Evolutionary conservation across 768 basidiomycete genomes (phyloP).

Genomic region (Auriscalpium orientale): DNA sequence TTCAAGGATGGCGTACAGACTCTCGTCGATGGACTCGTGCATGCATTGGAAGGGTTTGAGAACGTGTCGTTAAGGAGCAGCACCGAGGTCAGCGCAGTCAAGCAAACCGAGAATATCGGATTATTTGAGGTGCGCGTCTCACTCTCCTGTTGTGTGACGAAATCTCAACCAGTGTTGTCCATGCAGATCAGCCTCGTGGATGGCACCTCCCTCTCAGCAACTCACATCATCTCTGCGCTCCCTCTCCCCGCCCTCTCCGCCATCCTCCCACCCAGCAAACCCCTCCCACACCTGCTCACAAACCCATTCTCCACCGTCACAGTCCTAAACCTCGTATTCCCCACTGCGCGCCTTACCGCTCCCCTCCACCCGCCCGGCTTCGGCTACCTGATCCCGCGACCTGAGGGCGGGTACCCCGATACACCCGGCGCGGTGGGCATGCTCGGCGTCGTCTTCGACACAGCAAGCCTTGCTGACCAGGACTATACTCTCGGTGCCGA

Average conservation of each 20-base stretch:
- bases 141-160: too few relatives aligned
- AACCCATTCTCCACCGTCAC: conserved; percentile 75
- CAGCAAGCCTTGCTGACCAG: conserved; percentile 60
- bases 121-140: conserved; percentile 37
- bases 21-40: conserved; percentile 50
- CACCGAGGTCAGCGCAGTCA: conserved; percentile 31
- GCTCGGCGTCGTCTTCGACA: conserved; percentile 89
- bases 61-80: conserved; percentile 55
- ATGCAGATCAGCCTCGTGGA: conserved; percentile 28
- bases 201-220: conserved; percentile 31
- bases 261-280: conserved; percentile 31
- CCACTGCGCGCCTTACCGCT: conserved; percentile 29
- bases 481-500: conserved; percentile 25
- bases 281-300: conserved; percentile 56
- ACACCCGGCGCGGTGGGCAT: conserved; percentile 33
- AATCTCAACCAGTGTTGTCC: background rate
- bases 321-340: conserved; percentile 87
- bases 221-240: conserved; percentile 74
- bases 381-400: conserved; percentile 89
- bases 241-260: conserved; percentile 48
- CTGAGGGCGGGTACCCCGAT: conserved; percentile 41
- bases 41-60: conserved; percentile 32
- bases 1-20: conserved; percentile 70
- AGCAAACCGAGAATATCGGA: conserved; percentile 23
- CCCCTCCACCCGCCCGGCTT: conserved; percentile 79